Base-by-base conservation (phyloP, 2,329 filamentous ascomycete genomes). In the Neocatenulostroma microsporum region DNA sequence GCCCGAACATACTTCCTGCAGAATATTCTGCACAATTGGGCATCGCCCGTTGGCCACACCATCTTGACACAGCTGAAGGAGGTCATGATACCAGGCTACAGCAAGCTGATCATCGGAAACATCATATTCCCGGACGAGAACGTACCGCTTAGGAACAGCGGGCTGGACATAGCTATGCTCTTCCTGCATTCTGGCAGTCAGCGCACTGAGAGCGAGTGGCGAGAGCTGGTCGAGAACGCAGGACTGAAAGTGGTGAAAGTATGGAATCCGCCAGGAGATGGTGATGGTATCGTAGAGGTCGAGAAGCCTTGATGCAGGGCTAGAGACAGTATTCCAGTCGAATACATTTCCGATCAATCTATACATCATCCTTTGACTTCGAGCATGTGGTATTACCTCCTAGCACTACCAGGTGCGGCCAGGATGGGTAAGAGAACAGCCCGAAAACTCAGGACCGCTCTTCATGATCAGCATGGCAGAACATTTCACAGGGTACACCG, bases 131-230 rank as follows among this genome's bases (percentile, higher is more conserved):
- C 48, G 6, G 56, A 51, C 45, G 30, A 18, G 15, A 27, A 42
- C 20, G 36, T 40, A 7, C 36, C 44, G 10, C 15, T 45, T 18
- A 15, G 34, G 21, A 19, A 37, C 45, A 47, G 13, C 30, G 41
- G 14, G 31, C 38, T 66, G 21, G 66, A 70, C 46, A 50, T 66
- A 34, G 50, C 58, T 21, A 66, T 70, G 64, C 61, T 68, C 59
- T 42, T 44, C 10, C 44, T 56, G 5, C 47, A 61, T 30, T 55
- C 55, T 2, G 55, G 57, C 2, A 49, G 53, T 35, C 63, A 69
- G 45, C 51, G 64, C 15, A 66, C 59, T 1, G 59, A 63, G 41
- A 46, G 36, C n/a, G 56, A 66, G 32, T 69, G 62, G 59, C 49
- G 44, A 20, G 36, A 42, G 12, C 23, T 49, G 27, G 14, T 49